phyloP scores from a whole-genome alignment of 495 filamentous ascomycete species.

The Pyrenula aspistea region DNA sequence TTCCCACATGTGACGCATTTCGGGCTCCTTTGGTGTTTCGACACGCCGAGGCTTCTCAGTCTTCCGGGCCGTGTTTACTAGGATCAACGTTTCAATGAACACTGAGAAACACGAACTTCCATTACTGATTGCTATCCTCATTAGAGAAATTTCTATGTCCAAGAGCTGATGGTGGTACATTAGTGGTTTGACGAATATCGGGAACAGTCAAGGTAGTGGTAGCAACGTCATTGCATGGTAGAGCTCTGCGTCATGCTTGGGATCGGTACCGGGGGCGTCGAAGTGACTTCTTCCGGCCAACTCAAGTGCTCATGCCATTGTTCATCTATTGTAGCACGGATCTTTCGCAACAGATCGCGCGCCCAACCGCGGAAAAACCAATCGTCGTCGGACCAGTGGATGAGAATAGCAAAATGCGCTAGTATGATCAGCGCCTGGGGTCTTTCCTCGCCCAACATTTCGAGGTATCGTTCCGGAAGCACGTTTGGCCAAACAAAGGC shows the following conservation, averaged over 20 bases:
- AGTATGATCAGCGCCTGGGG: conserved; percentile 43
- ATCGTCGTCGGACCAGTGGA: conserved; percentile 32
- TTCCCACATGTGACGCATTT: background rate
- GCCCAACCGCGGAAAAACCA: conserved; percentile 43
- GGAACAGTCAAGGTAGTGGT: background rate
- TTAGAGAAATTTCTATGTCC: no score
- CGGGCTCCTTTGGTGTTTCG: background rate
- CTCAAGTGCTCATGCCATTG: conserved; percentile 15
- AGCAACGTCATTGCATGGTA: background rate
- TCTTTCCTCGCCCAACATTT: conserved; percentile 31
- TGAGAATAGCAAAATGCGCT: conserved; percentile 36
- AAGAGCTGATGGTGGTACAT: no score
- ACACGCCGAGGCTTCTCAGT: background rate
- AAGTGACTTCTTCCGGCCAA: conserved; percentile 11
- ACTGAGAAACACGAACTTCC: background rate
- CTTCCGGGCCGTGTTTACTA: background rate
- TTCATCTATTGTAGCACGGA: conserved; percentile 11
- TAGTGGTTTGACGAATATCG: no score
- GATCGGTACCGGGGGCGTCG: background rate
- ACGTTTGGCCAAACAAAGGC: conserved; percentile 38
- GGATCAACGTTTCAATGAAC: background rate
- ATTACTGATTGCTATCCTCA: no score
- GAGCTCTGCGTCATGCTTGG: background rate
- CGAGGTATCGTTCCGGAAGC: conserved; percentile 36
- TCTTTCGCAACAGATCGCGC: conserved; percentile 13